Evolutionary conservation across 2,329 filamentous ascomycete species (phyloP), one percentile per base, ranked within the genome.

Genomic region (Claviceps cyperi): DNA sequence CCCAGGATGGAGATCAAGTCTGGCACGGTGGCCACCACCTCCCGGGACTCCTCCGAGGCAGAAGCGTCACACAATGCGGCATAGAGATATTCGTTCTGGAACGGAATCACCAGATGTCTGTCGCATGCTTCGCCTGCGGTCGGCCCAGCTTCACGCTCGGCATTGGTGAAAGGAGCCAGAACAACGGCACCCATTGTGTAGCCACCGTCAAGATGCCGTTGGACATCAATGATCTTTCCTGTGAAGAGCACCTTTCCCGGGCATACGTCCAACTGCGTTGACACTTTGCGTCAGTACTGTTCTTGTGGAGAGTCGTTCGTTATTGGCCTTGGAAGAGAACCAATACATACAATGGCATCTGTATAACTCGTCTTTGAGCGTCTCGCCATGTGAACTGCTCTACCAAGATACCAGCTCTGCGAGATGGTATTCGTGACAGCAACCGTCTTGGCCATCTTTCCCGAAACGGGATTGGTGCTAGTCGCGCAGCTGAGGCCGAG

Each of bases 71-170:
- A 58, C 8, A 63, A 56, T 0, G 63, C 63, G 0, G 68, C 69
- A 28, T 65, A 69, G 0, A 70, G 55, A 28, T 62, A 68, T 50
- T 70, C 68, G 50, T 70, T 70, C 51, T 70, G 64, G 54, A 70
- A 70, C 0, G 68, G 67, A 2, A 70, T 67, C 2, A 62, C 51
- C 59, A 68, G 64, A 50, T 66, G 57, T 5, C 53, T 57, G n/a
- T 63, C 58, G 0, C n/a, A 53, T 35, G 60, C 57, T 4, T 52
- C 24, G 44, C 43, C 52, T 32, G 53, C 52, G 15, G 41, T 46
- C 5, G 50, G 47, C 4, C 56, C 52, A 1, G 58, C 50, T 19
- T 63, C 59, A 11, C 55, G 57, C 46, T 69, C 64, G 15, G 64
- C 62, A 4, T 58, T 59, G 7, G 52, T 51, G 0, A 64, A 55